phyloP scores from a whole-genome alignment of 176 grass and related monocot genomes.

The Bothriochloa decipiens region DNA sequence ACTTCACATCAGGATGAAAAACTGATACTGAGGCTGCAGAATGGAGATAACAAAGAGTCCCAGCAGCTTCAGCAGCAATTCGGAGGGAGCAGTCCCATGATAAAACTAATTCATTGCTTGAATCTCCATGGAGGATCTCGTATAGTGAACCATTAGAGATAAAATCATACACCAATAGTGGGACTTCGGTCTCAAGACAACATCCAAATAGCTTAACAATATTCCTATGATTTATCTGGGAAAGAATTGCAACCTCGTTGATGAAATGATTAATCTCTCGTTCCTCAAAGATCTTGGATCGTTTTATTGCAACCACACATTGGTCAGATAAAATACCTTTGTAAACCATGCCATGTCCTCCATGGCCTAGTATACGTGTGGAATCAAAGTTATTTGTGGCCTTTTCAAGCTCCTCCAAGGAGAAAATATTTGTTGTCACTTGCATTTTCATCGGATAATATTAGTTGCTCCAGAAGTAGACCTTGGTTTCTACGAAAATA shows the following conservation, averaged over 20 bases:
- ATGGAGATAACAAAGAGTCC: constrained; percentile 7
- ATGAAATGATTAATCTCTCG: constrained; percentile 17
- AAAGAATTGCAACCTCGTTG: constrained; percentile 22
- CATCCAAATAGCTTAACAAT: constrained; percentile 20
- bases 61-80: constrained; percentile 18
- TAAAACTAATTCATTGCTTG: neutral
- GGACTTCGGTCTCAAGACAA: neutral
- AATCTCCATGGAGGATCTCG: neutral
- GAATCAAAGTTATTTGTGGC: constrained; percentile 19
- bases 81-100: neutral
- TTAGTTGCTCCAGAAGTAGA: constrained; percentile 41
- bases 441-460: constrained; percentile 23
- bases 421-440: constrained; percentile 23
- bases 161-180: constrained; percentile 30
- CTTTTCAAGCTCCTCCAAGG: constrained; percentile 27
- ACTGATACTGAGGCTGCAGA: neutral
- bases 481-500: constrained; percentile 43
- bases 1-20: constrained; percentile 8
- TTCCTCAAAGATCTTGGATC: neutral
- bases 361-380: constrained; percentile 1
- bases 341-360: constrained; percentile 33
- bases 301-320: constrained; percentile 14
- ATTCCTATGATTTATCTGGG: constrained; percentile 26
- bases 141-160: neutral
- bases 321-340: constrained; percentile 35